A percentile compares a stretch with the other conserved stretches of the same genome.
phyloP scores from a whole-genome alignment of 495 filamentous ascomycete genomes.

The Penicillium flavigenum region DNA sequence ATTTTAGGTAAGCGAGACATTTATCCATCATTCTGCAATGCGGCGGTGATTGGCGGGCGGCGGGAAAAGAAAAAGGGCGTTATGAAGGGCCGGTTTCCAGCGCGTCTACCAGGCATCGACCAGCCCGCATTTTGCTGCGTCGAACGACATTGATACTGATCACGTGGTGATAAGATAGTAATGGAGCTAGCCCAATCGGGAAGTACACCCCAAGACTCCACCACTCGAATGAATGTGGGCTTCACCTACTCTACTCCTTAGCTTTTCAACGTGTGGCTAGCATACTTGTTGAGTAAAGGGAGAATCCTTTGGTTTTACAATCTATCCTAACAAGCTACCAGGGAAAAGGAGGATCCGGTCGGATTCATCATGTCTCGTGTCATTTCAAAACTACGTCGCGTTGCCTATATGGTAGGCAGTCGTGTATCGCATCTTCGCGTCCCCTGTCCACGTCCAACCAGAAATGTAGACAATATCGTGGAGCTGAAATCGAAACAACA shows the following conservation, averaged over 20 bases:
- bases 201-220: not conserved
- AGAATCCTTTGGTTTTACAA: not conserved
- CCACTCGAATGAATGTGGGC: not conserved
- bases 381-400: slow-evolving; percentile 13
- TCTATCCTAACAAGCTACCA: not conserved
- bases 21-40: slow-evolving; percentile 37
- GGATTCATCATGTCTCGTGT: slow-evolving; percentile 11
- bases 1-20: slow-evolving; percentile 27
- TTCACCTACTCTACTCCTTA: not conserved
- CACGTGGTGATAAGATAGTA: slow-evolving; percentile 28
- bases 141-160: slow-evolving; percentile 8
- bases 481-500: slow-evolving; percentile 11
- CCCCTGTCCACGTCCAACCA: not conserved
- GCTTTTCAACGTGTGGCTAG: not conserved
- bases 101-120: slow-evolving; percentile 27
- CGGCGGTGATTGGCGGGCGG: slow-evolving; percentile 43
- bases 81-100: slow-evolving; percentile 48
- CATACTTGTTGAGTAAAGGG: not conserved
- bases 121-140: slow-evolving; percentile 25
- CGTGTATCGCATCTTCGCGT: slow-evolving; percentile 13
- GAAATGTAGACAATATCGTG: not conserved
- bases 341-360: not conserved
- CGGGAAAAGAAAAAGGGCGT: slow-evolving; percentile 40
- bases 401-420: slow-evolving; percentile 6
- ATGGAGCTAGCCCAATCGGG: not conserved